Evolutionary conservation across 129 eudicot species (phyloP), one percentile per base, ranked within the genome.

Genomic region (Kitagawia praeruptora): DNA sequence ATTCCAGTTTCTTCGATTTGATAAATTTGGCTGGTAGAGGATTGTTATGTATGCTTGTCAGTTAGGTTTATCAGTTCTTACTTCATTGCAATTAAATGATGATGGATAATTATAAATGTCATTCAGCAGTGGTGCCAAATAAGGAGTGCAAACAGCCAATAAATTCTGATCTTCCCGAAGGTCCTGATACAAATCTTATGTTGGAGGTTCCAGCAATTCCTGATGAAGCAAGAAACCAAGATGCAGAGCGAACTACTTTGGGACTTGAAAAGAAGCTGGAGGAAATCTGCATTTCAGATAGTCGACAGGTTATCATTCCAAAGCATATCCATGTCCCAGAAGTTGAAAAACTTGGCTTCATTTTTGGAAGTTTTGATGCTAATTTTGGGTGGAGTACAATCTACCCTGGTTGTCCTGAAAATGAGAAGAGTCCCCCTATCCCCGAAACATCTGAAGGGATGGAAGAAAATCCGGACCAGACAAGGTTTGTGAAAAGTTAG

Each of bases 311-410:
- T 78, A 87, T 93, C 64, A 91, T 93, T 70, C 98, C 98, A 5
- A 85, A 85, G 79, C 98, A 93, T 77, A 89, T 93, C 51, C 97
- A 89, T 87, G 96, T 93, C 40, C 97, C 98, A 25, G 97, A 91
- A 76, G 86, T 85, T 81, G 92, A 86, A 48, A 92, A 90, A 81
- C 85, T 92, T 69, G 90, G 97, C 75, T 90, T 93, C 69, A 86
- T 89, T 77, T 93, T 93, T 88, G 98, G 97, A 81, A 93, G 98
- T 80, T 93, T 93, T 85, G 98, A 89, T 84, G 90, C 93, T 75
- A 85, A 75, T 86, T 89, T 91, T 77, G 88, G 86, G 42, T 56
- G 87, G 34, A 81, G 83, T 75, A 58, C 87, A 79, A 81, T 27
- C 81, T 41, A 70, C 37, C 73, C 81, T 69, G 75, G 56, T 85